Base-by-base conservation (phyloP, 306 rosid species). In the Castanopsis chinensis region DNA sequence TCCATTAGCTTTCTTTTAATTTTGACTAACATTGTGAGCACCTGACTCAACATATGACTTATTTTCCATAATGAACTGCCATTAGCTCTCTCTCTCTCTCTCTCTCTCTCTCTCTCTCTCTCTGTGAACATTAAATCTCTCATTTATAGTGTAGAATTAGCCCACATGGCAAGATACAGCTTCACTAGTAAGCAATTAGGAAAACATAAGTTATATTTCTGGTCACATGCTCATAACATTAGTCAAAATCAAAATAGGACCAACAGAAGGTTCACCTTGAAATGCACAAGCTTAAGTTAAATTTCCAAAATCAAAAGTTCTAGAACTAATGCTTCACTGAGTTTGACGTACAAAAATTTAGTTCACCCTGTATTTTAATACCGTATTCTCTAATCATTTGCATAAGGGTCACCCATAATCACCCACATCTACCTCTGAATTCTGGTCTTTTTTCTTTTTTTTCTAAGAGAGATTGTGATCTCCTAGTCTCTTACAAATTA, bases 401-500 rank as follows among this genome's bases (percentile, higher is more conserved):
- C 52, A 10, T 35, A 14, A 67, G 15, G 17, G 15, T 35, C 45
- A 64, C 27, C 27, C 23, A 65, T 17, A 65, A 3, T 32, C 53
- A 49, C 53, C 53, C 53, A 49, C 15, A 49, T 67, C 37, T 45
- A 67, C 37, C 72, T 33, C 17, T 3, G 4, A 67, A 67, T 67
- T 35, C 25, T 9, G 23, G 49, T 9, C 25, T 18, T 67, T 67
- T 59, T 37, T 37, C 45, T 15, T 4, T 5, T 35, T 27, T 63
- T 63, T 28, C 37, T 4, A 19, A 5, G 15, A 13, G 69, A 63
- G n/a, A 63, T 28, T 63, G 15, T 27, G 69, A 63, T 63, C 41
- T 27, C 35, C 69, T 63, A 63, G 37, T 58, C 30, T 13, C 53
- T 63, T 72, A 63, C 72, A 51, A 49, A 80, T 37, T 73, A 49